Conservation (phyloP, 2,329 filamentous ascomycete species). For the Lecanicillium sp. region DNA sequence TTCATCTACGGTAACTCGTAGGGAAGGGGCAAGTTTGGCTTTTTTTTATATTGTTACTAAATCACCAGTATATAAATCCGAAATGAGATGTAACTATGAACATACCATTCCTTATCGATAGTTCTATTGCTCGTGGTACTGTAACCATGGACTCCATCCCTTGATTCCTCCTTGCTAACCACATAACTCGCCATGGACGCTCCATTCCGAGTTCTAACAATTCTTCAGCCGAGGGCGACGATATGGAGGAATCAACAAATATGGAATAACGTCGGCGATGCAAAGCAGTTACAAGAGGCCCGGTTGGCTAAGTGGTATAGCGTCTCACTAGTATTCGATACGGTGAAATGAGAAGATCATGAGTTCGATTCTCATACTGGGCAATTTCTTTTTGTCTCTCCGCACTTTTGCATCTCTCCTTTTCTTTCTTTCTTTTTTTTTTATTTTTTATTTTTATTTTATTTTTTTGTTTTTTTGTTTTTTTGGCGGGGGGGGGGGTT, state of each 20-base stretch:
- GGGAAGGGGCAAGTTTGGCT: too few species aligned
- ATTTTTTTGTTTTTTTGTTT: neutral
- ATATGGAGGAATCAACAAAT: neutral
- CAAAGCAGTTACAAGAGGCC: constrained; percentile 15
- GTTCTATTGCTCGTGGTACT: too few species aligned
- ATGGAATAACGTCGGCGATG: neutral
- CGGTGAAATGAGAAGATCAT: constrained; percentile 26
- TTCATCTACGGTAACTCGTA: too few species aligned
- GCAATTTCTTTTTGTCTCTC: constrained; percentile 17
- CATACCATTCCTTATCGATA: too few species aligned
- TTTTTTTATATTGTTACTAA: too few species aligned
- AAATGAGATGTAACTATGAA: too few species aligned
- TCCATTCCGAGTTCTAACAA: too few species aligned
- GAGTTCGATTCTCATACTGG: constrained; percentile 29
- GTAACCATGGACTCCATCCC: too few species aligned
- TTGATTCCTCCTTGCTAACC: too few species aligned
- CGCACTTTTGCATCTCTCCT: neutral
- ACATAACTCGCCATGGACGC: too few species aligned
- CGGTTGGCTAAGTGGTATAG: constrained; percentile 31
- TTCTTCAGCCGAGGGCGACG: neutral
- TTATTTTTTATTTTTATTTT: neutral
- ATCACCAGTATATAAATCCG: too few species aligned
- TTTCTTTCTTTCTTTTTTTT: constrained; percentile 10
- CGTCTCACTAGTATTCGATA: constrained; percentile 29
- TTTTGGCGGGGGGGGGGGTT: too few species aligned